Base-by-base conservation (phyloP, 2,329 filamentous ascomycete species). In the Alternaria viburni region DNA sequence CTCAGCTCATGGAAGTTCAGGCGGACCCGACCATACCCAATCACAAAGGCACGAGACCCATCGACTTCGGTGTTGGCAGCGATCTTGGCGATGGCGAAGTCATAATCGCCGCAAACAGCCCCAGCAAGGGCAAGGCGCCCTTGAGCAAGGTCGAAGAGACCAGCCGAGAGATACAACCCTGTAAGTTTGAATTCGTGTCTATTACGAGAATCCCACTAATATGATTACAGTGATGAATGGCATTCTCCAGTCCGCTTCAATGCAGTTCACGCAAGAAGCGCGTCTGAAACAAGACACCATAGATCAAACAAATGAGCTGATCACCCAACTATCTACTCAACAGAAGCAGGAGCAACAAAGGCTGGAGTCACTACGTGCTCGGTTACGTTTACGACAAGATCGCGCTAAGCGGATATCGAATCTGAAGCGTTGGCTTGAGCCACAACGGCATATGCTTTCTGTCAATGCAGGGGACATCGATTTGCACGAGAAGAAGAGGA, bases 11-110 rank as follows among this genome's bases (percentile, higher is more conserved):
- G 11, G 96, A 99, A 80, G 94, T 99, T 46, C 93, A 95, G 60
- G 96, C 96, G 1, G 93, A 98, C 78, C 91, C 93, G n/a, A 89
- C 91, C 57, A 94, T 98, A 74, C 88, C 93, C 6, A 99, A 99
- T 74, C 89, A 93, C 52, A 94, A 94, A 47, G 94, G 95, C 19
- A 85, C 98, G 12, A 87, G 93, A 43, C 94, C 96, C 1, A 86
- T 93, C n/a, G 96, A 98, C 78, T 99, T 99, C 82, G 95, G 95
- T 9, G 93, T 98, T 26, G 93, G 93, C 6, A 88, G 88, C 10
- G 91, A 93, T 54, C 82, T 84, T 66, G 75, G 74, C 43, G 70
- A 75, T 10, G 61, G 58, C 23, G 67, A 73, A 8, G 61, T 59
- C 1, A 49, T 63, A 1, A 69, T 69, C 5, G 67, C 71, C 13